These are phyloP conservation scores for Spizellomyces sp. DNA, from an alignment of 192 early-diverging fungal species.

Conservation along the genomic window DNA sequence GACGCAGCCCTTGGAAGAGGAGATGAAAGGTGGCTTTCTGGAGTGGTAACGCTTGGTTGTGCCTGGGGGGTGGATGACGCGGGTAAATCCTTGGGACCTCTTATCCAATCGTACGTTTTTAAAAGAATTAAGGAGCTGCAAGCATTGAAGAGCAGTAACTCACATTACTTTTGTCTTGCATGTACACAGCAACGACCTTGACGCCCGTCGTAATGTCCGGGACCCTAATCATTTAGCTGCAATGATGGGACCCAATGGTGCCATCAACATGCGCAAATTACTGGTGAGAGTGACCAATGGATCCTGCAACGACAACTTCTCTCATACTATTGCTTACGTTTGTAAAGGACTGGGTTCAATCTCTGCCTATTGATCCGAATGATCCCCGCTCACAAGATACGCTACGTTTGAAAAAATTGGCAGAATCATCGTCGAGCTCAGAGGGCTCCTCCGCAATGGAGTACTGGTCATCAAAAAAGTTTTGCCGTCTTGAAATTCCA, in stretches of 20 bases:
- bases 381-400: not conserved
- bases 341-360: not conserved
- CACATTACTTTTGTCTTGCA: too few species aligned
- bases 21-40: too few species aligned
- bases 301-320: not conserved
- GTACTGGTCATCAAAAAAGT: slow-evolving; percentile 12
- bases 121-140: too few species aligned
- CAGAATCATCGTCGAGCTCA: slow-evolving; percentile 3
- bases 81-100: not conserved
- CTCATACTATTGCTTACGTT: not conserved
- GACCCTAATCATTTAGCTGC: too few species aligned
- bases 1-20: too few species aligned
- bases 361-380: not conserved
- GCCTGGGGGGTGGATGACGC: not conserved
- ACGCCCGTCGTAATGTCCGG: too few species aligned
- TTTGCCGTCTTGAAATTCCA: slow-evolving; percentile 49
- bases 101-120: too few species aligned
- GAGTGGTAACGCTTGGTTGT: too few species aligned
- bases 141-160: too few species aligned
- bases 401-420: not conserved
- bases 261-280: not conserved
- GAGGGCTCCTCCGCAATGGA: slow-evolving; percentile 32
- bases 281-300: not conserved
- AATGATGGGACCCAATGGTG: not conserved
- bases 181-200: too few species aligned